Conservation (phyloP, 495 filamentous ascomycete species). For the Aspergillus sparsus region DNA sequence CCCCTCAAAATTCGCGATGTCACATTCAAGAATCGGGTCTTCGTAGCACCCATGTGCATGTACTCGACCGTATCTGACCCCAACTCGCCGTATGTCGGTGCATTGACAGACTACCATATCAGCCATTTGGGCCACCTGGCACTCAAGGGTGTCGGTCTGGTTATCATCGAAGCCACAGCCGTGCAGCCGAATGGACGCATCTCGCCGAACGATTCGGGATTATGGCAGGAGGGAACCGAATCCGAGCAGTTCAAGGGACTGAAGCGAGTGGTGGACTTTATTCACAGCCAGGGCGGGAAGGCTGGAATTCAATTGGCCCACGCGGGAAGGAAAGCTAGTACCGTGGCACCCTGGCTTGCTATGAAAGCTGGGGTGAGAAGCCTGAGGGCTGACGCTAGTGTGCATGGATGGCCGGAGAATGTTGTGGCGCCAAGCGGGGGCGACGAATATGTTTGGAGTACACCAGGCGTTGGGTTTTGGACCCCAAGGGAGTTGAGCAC, state of each 20-base stretch:
- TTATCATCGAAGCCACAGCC: slow-evolving; percentile 68
- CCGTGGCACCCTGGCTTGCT: slow-evolving; percentile 61
- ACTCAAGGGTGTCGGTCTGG: slow-evolving; percentile 62
- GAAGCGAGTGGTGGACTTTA: slow-evolving; percentile 61
- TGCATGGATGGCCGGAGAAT: slow-evolving; percentile 69
- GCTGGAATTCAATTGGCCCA: slow-evolving; percentile 73
- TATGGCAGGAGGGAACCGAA: slow-evolving; percentile 60
- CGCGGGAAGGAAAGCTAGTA: slow-evolving; percentile 72
- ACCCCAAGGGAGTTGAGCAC: slow-evolving; percentile 42
- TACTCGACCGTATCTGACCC: slow-evolving; percentile 59
- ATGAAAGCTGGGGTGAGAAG: slow-evolving; percentile 29
- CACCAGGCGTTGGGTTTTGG: slow-evolving; percentile 40
- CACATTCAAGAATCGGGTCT: slow-evolving; percentile 73
- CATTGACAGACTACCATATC: slow-evolving; percentile 70
- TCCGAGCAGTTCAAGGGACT: slow-evolving; percentile 63
- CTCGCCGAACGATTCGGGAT: slow-evolving; percentile 64
- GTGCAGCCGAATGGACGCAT: slow-evolving; percentile 71
- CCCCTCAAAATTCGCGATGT: slow-evolving; percentile 66
- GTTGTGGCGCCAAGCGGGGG: slow-evolving; percentile 60
- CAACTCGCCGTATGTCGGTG: slow-evolving; percentile 51
- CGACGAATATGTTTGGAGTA: slow-evolving; percentile 46
- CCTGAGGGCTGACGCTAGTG: slow-evolving; percentile 51
- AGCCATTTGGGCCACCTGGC: slow-evolving; percentile 63
- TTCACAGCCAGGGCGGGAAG: slow-evolving; percentile 63
- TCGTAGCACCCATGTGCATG: slow-evolving; percentile 59